Conservation (phyloP, 2,329 filamentous ascomycete species). For the Waltergamsia citrina region DNA sequence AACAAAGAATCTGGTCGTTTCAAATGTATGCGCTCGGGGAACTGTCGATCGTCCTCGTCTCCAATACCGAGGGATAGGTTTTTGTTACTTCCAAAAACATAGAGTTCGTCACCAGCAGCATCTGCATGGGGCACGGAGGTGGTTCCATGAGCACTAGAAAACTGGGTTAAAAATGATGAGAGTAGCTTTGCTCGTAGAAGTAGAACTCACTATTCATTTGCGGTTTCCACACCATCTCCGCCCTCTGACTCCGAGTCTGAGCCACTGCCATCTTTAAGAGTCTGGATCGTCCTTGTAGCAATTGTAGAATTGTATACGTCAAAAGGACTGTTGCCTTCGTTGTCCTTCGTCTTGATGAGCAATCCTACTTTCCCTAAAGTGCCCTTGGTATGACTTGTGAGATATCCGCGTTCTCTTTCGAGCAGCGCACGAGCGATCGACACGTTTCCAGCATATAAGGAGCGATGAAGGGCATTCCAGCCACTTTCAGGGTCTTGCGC, state of each 20-base stretch:
- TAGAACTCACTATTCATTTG: slow-evolving; percentile 17
- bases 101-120: slow-evolving; percentile 69
- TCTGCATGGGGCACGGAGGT: background rate
- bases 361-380: slow-evolving; percentile 56
- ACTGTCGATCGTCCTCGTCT: slow-evolving; percentile 92
- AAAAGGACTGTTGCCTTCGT: slow-evolving; percentile 89
- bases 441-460: slow-evolving; percentile 83
- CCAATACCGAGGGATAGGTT: slow-evolving; percentile 88
- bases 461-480: slow-evolving; percentile 90
- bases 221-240: slow-evolving; percentile 32
- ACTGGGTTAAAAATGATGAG: too few species aligned
- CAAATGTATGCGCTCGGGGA: slow-evolving; percentile 73
- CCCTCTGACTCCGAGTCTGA: slow-evolving; percentile 45
- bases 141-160: background rate
- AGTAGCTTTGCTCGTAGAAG: background rate
- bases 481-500: slow-evolving; percentile 83
- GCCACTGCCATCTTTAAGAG: slow-evolving; percentile 20
- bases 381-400: slow-evolving; percentile 48
- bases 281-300: slow-evolving; percentile 54
- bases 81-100: slow-evolving; percentile 92
- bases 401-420: slow-evolving; percentile 62
- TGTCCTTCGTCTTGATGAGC: slow-evolving; percentile 90
- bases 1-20: slow-evolving; percentile 71
- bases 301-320: slow-evolving; percentile 88
- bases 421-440: slow-evolving; percentile 77